Evolutionary conservation across 306 rosid genomes (phyloP).

Genomic region (Inga laurina): DNA sequence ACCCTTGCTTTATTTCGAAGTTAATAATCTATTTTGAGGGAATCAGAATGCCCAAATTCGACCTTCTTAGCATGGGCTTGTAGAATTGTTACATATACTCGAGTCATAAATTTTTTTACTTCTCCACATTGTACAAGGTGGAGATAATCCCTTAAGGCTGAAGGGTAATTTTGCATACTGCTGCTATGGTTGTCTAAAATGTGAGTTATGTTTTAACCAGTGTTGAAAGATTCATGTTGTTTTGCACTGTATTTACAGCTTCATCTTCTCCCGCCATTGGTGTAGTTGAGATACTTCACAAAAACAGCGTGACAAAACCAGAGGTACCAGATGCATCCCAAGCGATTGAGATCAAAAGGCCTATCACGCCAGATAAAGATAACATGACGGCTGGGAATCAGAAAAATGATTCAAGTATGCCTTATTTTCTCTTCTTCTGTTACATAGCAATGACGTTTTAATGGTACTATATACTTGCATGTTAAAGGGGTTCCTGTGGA

Average conservation of each 20-base stretch:
- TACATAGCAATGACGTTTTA: slow-evolving; percentile 20
- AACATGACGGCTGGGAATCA: slow-evolving; percentile 29
- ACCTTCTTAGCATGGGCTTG: not conserved
- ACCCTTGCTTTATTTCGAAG: not conserved
- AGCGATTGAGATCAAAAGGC: slow-evolving; percentile 32
- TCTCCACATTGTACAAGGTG: not conserved
- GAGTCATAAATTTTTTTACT: not conserved
- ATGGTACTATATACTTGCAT: not conserved
- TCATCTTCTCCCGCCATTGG: slow-evolving; percentile 22
- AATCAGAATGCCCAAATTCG: not conserved
- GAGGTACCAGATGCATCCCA: slow-evolving; percentile 28
- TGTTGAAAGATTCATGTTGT: slow-evolving; percentile 6
- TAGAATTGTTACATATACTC: not conserved
- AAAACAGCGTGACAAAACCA: slow-evolving; percentile 26
- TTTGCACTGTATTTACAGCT: slow-evolving; percentile 40
- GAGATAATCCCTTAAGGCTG: not conserved
- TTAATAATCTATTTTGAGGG: not conserved
- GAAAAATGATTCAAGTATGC: slow-evolving; percentile 29
- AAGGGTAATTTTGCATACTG: not conserved
- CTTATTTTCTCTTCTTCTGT: slow-evolving; percentile 1
- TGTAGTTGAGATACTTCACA: not conserved
- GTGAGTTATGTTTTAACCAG: not conserved
- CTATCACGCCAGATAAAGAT: slow-evolving; percentile 24
- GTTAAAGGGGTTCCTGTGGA: not conserved
- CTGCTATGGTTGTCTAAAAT: not conserved